Evolutionary conservation across 768 basidiomycete species (phyloP), one percentile per base, ranked within the genome.

Genomic region (Tylopilus intermedius): DNA sequence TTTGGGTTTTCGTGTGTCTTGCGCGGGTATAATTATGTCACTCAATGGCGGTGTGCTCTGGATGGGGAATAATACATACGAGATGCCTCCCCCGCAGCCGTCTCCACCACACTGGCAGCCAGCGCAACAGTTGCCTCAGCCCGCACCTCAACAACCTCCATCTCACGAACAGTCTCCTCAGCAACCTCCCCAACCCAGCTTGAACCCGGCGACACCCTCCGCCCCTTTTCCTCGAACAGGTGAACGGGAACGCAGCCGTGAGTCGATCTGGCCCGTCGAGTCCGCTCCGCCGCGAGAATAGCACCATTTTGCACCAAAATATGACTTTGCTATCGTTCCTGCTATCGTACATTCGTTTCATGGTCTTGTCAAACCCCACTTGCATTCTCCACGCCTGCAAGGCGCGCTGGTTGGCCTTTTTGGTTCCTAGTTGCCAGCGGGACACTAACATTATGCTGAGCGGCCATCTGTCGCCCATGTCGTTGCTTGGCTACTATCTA

Each of bases 181-280:
- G 7, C 65, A 58, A 40, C 49, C 66, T 39, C 45, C 64, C n/a
- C 56, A 55, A 24, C 4, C 62, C 1, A 54, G 47, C 35, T 32
- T 54, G 41, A 65, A 44, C 24, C 4, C 61, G n/a, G 45, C 53
- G 22, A 29, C 43, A 5, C 42, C 61, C 5, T 39, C 68, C 2
- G 58, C 57, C 18, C 66, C 67, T 42, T 43, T 66, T 27, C 1
- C 58, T 35, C 67, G 67, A 24, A 35, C 60, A 4, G 55, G 58
- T 38, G 67, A 68, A 24, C 65, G 68, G 53, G 67, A 68, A 52
- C 58, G 67, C 18, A 56, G 45, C 39, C 67, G 67, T 21, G 67
- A 68, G 22, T 43, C 57, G 29, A 50, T 68, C 51, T 68, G 67
- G 67, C 60, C 67, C 29, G 57, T 70, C 49, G 64, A 62, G 54